phyloP scores from a whole-genome alignment of 805 yeast species.

The Cyberlindnera lachancei region DNA sequence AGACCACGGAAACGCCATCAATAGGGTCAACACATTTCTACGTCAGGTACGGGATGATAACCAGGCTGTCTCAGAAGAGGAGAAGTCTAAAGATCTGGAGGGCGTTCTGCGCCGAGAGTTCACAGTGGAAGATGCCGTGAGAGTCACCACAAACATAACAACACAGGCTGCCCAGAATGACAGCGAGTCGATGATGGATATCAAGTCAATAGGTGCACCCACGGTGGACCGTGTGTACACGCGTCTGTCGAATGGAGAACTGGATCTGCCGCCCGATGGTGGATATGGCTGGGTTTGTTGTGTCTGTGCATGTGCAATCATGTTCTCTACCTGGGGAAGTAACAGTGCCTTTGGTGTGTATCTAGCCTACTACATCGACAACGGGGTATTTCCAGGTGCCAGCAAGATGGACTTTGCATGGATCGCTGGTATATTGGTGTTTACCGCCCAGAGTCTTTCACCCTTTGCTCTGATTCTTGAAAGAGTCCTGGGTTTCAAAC shows the following conservation, averaged over 20 bases:
- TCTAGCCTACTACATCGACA: constrained; percentile 46
- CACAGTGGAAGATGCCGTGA: constrained; percentile 7
- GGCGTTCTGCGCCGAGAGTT: constrained; percentile 3
- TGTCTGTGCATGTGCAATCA: constrained; percentile 40
- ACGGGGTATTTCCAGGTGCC: constrained; percentile 46
- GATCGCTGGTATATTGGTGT: constrained; percentile 59
- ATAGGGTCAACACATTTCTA: neutral
- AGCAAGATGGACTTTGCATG: constrained; percentile 52
- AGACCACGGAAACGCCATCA: no score
- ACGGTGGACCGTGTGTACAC: constrained; percentile 1
- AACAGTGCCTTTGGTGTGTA: constrained; percentile 57
- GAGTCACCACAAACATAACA: neutral
- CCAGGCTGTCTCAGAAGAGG: constrained; percentile 1
- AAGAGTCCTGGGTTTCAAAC: constrained; percentile 41
- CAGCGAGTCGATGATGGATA: neutral
- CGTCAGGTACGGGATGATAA: constrained; percentile 2
- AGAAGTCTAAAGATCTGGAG: constrained; percentile 1
- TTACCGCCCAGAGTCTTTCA: constrained; percentile 45
- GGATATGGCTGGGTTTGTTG: constrained; percentile 65
- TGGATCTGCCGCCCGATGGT: constrained; percentile 40
- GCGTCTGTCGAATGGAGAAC: neutral
- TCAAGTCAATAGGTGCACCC: neutral
- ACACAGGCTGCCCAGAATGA: neutral
- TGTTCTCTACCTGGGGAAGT: constrained; percentile 61
- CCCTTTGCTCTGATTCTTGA: constrained; percentile 46